Base-by-base conservation (phyloP, 441 rosid species). In the Erodium trifolium region DNA sequence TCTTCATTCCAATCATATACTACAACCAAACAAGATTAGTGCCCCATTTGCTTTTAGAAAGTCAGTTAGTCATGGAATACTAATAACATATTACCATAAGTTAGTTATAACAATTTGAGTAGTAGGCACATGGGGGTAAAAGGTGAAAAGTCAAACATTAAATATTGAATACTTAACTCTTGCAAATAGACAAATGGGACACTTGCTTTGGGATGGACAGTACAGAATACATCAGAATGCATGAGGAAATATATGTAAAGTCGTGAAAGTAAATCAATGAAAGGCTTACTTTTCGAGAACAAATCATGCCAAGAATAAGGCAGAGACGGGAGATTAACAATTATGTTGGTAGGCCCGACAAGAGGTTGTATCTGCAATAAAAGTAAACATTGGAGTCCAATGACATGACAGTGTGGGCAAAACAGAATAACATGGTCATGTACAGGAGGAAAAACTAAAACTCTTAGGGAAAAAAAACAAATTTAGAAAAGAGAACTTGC, bases 221-320 rank as follows among this genome's bases (percentile, higher is more conserved):
- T 17, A 11, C 3, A 4, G 63, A 17, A 67, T 17, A 69, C 6
- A 72, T 41, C 60, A n/a, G 65, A 11, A 41, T 18, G 53, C 19
- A 11, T 18, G 49, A 71, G 9, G 34, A 31, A 19, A 55, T 11
- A 31, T 31, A 53, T 31, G 17, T 67, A 45, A 65, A 53, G 14
- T 59, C 31, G 17, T 65, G 64, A 27, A 14, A 74, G 68, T 37
- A 57, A 35, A 34, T 70, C 49, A 63, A 64, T 29, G 67, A 68
- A 13, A 68, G 67, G 83, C 96, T 77, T 76, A 96, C 99, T 70
- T 80, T 89, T 89, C 74, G 99, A 96, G 77, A 96, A 67, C 0
- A 96, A 31, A 84, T 96, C 99, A 85, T 92, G 99, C 99, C 99
- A 96, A 35, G 99, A 87, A 78, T 96, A 96, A 2, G 0, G 45